A percentile compares a stretch with the other conserved stretches of the same genome.
Conservation (phyloP, 306 rosid genomes). For the Vachellia pachyceras region DNA sequence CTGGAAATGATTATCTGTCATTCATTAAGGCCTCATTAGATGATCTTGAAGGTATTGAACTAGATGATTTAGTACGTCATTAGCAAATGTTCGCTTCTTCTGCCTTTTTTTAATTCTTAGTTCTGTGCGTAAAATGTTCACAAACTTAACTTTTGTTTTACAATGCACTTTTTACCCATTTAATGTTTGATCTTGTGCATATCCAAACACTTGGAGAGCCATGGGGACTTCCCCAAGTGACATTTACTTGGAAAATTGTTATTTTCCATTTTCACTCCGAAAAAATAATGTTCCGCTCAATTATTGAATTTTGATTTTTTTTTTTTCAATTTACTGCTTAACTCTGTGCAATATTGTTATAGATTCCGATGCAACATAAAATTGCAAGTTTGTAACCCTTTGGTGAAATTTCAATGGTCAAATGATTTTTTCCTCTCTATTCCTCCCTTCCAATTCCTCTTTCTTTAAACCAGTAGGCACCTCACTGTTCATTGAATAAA, state of each 20-base stretch:
- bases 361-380: slow-evolving; percentile 9
- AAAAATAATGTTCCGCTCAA: slow-evolving; percentile 20
- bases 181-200: slow-evolving; percentile 18
- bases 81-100: not conserved
- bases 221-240: slow-evolving; percentile 4
- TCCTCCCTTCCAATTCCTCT: not conserved
- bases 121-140: slow-evolving; percentile 7
- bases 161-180: not conserved
- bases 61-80: slow-evolving; percentile 3
- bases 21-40: slow-evolving; percentile 65
- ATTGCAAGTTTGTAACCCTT: not conserved
- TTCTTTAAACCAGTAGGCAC: slow-evolving; percentile 58
- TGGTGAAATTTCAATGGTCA: slow-evolving; percentile 23
- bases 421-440: slow-evolving; percentile 4
- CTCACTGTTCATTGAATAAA: slow-evolving; percentile 77
- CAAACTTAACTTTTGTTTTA: not conserved
- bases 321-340: slow-evolving; percentile 17
- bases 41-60: slow-evolving; percentile 72
- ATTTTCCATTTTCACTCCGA: slow-evolving; percentile 2
- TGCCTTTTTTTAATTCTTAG: not conserved
- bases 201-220: not conserved
- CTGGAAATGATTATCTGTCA: slow-evolving; percentile 57
- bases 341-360: not conserved
- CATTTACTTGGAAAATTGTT: not conserved
- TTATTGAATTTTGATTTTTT: slow-evolving; percentile 21